A percentile compares a stretch with the other conserved stretches of the same genome.
Conservation (phyloP, 805 yeast species). For the Myxozyma monticola region DNA sequence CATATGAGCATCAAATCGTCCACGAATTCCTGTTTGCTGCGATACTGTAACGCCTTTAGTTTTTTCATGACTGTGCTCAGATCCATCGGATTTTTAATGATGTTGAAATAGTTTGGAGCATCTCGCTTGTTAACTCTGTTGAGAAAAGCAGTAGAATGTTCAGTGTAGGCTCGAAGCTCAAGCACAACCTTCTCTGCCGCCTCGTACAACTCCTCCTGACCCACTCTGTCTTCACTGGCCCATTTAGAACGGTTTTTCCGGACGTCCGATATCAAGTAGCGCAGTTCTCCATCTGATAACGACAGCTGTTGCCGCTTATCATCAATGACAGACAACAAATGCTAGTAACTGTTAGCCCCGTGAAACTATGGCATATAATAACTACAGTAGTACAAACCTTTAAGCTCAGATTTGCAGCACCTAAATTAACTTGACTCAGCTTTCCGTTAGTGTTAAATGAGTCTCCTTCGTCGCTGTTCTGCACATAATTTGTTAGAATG, state of each 20-base stretch:
- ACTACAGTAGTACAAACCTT: slow-evolving; percentile 41
- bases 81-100: slow-evolving; percentile 95
- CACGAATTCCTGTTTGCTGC: slow-evolving; percentile 85
- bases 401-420: slow-evolving; percentile 74
- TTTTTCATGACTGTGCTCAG: slow-evolving; percentile 91
- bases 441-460: slow-evolving; percentile 1
- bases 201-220: slow-evolving; percentile 96
- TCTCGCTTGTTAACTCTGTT: slow-evolving; percentile 96
- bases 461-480: background rate
- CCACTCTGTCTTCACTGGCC: slow-evolving; percentile 82
- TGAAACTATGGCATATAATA: background rate
- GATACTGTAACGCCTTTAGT: slow-evolving; percentile 76
- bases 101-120: slow-evolving; percentile 92
- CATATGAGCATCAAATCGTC: slow-evolving; percentile 93
- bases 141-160: slow-evolving; percentile 92
- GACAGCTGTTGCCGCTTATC: slow-evolving; percentile 69
- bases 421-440: slow-evolving; percentile 42
- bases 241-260: slow-evolving; percentile 94
- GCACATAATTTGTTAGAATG: background rate
- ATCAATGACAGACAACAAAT: slow-evolving; percentile 76
- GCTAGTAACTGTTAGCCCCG: slow-evolving; percentile 35
- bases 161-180: slow-evolving; percentile 88
- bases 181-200: slow-evolving; percentile 94
- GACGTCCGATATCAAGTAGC: slow-evolving; percentile 85
- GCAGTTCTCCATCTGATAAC: slow-evolving; percentile 77